These are phyloP conservation scores for Berkeleyomyces basicola DNA, from an alignment of 2,329 filamentous ascomycete genomes.

Conservation along the genomic window DNA sequence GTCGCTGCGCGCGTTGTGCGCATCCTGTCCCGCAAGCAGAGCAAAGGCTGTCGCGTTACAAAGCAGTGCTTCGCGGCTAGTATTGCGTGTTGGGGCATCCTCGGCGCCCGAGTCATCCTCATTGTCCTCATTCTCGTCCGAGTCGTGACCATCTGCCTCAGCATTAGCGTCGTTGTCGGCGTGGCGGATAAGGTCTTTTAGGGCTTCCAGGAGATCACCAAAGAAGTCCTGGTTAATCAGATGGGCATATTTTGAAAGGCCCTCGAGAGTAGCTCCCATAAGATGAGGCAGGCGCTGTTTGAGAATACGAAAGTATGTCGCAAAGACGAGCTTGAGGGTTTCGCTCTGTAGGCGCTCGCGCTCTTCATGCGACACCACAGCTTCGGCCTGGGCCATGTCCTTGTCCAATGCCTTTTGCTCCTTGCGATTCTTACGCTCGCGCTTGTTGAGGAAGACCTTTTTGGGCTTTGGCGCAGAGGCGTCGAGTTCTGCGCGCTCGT, in stretches of 20 bases:
- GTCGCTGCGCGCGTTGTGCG: constrained; percentile 61
- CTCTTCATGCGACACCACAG: constrained; percentile 79
- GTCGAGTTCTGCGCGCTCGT: constrained; percentile 50
- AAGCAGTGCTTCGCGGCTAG: constrained; percentile 73
- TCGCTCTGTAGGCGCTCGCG: constrained; percentile 88
- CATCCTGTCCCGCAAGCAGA: constrained; percentile 88
- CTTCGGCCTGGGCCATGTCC: constrained; percentile 85
- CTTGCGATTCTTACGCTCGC: constrained; percentile 63
- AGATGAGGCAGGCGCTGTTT: constrained; percentile 67
- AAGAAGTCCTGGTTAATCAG: constrained; percentile 99
- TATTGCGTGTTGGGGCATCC: constrained; percentile 42
- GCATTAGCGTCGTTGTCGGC: constrained; percentile 38
- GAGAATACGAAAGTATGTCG: constrained; percentile 83
- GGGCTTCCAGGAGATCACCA: constrained; percentile 80
- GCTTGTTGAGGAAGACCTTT: constrained; percentile 77
- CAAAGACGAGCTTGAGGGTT: constrained; percentile 89
- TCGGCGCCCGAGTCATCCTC: constrained; percentile 34
- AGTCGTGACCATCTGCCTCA: constrained; percentile 17
- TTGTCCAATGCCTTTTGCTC: constrained; percentile 81
- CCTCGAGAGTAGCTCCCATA: constrained; percentile 95
- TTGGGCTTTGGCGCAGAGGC: constrained; percentile 48
- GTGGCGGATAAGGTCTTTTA: constrained; percentile 79
- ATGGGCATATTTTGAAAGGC: constrained; percentile 82
- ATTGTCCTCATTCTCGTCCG: constrained; percentile 26
- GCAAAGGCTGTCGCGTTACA: constrained; percentile 94